A percentile compares a stretch with the other conserved stretches of the same genome.
Evolutionary conservation across 441 rosid genomes (phyloP).

Genomic region (Capsella rubella): DNA sequence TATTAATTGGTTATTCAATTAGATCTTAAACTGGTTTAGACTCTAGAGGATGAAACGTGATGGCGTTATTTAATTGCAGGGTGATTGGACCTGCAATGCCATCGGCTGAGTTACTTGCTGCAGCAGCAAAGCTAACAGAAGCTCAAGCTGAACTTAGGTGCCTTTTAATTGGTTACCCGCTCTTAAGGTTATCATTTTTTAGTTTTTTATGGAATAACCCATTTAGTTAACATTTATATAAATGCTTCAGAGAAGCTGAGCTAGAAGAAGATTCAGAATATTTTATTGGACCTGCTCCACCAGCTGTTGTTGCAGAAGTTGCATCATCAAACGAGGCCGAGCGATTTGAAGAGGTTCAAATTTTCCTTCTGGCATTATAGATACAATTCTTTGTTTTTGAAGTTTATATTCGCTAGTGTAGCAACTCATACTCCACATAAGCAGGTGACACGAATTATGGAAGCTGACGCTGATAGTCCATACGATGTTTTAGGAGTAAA

Average conservation of each 20-base stretch:
- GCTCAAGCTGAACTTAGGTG: conserved; percentile 93
- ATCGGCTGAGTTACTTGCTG: conserved; percentile 91
- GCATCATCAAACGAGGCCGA: conserved; percentile 94
- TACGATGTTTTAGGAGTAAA: conserved; percentile 85
- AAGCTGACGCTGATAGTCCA: conserved; percentile 68
- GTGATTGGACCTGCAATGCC: conserved; percentile 94
- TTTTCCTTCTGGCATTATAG: conserved; percentile 24
- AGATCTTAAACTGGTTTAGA: conserved; percentile 6
- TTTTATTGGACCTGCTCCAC: conserved; percentile 92
- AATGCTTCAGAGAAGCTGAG: conserved; percentile 75
- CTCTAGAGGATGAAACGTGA: conserved; percentile 12
- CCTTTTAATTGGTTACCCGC: conserved; percentile 4
- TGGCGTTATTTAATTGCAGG: conserved; percentile 54
- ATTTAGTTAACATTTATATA: conserved; percentile 11
- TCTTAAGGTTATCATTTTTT: not conserved
- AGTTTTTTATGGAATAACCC: conserved; percentile 12
- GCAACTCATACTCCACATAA: conserved; percentile 19
- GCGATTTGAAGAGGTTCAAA: conserved; percentile 88
- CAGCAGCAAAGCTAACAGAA: conserved; percentile 93
- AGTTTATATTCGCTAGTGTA: conserved; percentile 17
- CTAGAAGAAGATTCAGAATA: conserved; percentile 79
- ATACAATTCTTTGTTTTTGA: not conserved
- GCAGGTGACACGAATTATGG: conserved; percentile 92
- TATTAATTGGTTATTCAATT: not conserved
- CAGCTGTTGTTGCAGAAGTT: conserved; percentile 91